Evolutionary conservation across 495 filamentous ascomycete species (phyloP).

Genomic region (Pyronema domesticum): DNA sequence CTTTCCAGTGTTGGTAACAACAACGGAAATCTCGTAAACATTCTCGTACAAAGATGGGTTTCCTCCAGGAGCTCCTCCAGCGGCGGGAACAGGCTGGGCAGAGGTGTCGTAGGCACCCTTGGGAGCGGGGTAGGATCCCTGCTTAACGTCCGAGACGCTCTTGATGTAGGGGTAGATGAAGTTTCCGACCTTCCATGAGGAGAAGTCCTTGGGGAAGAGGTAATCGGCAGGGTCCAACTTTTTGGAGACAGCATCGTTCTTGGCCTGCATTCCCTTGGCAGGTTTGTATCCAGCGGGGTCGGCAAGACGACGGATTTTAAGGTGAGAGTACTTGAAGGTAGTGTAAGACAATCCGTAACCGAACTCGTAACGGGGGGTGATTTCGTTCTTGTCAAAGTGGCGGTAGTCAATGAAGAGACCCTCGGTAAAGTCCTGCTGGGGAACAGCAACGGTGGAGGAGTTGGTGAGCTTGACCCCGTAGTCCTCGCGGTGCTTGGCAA

Average conservation of each 20-base stretch:
- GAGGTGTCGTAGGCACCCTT: slow-evolving; percentile 44
- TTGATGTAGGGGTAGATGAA: slow-evolving; percentile 92
- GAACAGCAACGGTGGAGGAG: slow-evolving; percentile 54
- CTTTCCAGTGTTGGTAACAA: slow-evolving; percentile 65
- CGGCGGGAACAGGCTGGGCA: slow-evolving; percentile 46
- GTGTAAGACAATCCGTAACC: slow-evolving; percentile 71
- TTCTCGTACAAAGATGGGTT: slow-evolving; percentile 68
- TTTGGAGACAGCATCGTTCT: slow-evolving; percentile 30
- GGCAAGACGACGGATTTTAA: slow-evolving; percentile 17
- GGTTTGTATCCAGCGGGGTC: slow-evolving; percentile 31
- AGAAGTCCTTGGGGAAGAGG: slow-evolving; percentile 50
- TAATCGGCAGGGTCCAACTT: slow-evolving; percentile 34
- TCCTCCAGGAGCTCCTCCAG: slow-evolving; percentile 58
- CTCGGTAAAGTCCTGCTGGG: slow-evolving; percentile 69
- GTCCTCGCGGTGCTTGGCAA: slow-evolving; percentile 51
- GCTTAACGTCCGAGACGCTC: slow-evolving; percentile 42
- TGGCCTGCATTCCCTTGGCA: slow-evolving; percentile 38
- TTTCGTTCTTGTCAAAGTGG: slow-evolving; percentile 56
- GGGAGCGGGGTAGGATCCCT: slow-evolving; percentile 43
- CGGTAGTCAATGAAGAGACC: slow-evolving; percentile 93
- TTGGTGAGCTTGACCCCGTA: slow-evolving; percentile 66
- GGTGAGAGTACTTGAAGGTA: slow-evolving; percentile 37
- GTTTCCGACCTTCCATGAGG: slow-evolving; percentile 32
- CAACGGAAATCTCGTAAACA: slow-evolving; percentile 57
- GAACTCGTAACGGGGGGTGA: slow-evolving; percentile 74